A percentile compares a stretch with the other conserved stretches of the same genome.
phyloP scores from a whole-genome alignment of 2,329 filamentous ascomycete genomes.

The Alternaria solani region DNA sequence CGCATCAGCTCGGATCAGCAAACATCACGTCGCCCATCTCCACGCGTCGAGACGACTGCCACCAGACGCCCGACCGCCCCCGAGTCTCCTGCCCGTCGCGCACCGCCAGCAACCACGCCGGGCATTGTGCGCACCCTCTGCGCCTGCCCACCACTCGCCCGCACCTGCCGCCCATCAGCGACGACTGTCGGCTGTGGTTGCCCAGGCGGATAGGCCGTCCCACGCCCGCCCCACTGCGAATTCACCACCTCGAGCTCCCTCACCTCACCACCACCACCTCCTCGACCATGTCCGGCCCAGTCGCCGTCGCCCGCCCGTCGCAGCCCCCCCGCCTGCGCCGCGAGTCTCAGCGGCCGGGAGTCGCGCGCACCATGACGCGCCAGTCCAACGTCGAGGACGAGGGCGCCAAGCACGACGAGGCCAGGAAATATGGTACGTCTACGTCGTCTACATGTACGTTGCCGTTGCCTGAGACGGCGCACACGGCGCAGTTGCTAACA shows the following conservation, averaged over 20 bases:
- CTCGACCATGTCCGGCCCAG: slow-evolving; percentile 45
- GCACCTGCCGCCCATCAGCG: slow-evolving; percentile 2
- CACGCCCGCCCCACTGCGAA: slow-evolving; percentile 25
- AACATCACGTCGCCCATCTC: slow-evolving; percentile 23
- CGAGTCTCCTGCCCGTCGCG: slow-evolving; percentile 5
- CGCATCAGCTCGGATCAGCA: slow-evolving; percentile 19
- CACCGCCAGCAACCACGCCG: slow-evolving; percentile 9
- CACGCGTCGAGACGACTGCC: slow-evolving; percentile 13
- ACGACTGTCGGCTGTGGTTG: slow-evolving; percentile 20
- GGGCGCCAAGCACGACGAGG: slow-evolving; percentile 36
- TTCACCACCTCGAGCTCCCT: slow-evolving; percentile 16
- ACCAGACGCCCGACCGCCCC: not conserved
- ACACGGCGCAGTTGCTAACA: slow-evolving; percentile 17
- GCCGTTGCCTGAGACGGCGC: no score
- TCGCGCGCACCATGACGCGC: slow-evolving; percentile 38
- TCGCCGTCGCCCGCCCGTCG: slow-evolving; percentile 44
- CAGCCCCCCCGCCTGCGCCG: slow-evolving; percentile 56
- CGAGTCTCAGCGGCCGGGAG: slow-evolving; percentile 53
- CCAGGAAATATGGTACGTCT: slow-evolving; percentile 43
- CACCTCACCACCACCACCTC: slow-evolving; percentile 27
- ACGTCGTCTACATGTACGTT: not conserved
- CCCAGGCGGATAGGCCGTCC: slow-evolving; percentile 21
- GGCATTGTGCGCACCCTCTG: slow-evolving; percentile 23
- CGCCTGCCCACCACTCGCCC: slow-evolving; percentile 18
- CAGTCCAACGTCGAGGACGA: slow-evolving; percentile 41